These are phyloP conservation scores for Lactarius tabidus DNA, from an alignment of 768 basidiomycete genomes.

Conservation along the genomic window DNA sequence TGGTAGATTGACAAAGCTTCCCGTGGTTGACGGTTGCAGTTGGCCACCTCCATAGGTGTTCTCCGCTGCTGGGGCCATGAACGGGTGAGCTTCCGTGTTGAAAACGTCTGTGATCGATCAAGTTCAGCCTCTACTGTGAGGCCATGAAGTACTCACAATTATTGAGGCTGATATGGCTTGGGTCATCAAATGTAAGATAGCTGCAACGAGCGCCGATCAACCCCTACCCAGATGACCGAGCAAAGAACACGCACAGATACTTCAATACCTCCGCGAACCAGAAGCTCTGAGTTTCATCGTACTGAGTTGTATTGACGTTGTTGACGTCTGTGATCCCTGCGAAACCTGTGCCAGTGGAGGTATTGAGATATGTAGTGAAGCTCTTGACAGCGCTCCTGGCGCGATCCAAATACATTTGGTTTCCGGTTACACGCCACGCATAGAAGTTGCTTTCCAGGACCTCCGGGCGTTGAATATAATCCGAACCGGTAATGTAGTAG, in stretches of 20 bases:
- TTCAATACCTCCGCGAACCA: conserved; percentile 75
- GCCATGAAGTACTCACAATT: conserved; percentile 43
- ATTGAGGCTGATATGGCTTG: conserved; percentile 57
- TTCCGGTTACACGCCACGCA: conserved; percentile 68
- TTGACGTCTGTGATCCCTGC: conserved; percentile 57
- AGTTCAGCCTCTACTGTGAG: background rate
- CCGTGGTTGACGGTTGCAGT: conserved; percentile 10
- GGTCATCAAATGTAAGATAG: conserved; percentile 73
- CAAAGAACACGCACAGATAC: conserved; percentile 48
- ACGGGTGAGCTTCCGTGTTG: conserved; percentile 21
- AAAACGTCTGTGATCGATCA: conserved; percentile 38
- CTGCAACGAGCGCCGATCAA: conserved; percentile 32
- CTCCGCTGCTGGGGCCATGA: conserved; percentile 24
- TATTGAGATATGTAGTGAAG: conserved; percentile 52
- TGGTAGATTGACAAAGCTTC: conserved; percentile 26
- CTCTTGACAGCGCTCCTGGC: conserved; percentile 55
- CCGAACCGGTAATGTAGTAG: conserved; percentile 51
- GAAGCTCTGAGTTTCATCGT: conserved; percentile 68
- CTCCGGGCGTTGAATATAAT: conserved; percentile 69
- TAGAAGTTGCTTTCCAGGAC: conserved; percentile 81
- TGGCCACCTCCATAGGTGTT: conserved; percentile 35
- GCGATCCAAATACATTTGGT: conserved; percentile 62
- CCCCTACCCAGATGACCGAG: conserved; percentile 7
- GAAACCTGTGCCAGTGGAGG: conserved; percentile 50
- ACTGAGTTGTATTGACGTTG: conserved; percentile 35